Conservation (phyloP, 495 filamentous ascomycete genomes). For the Hypoxylon intermedium region DNA sequence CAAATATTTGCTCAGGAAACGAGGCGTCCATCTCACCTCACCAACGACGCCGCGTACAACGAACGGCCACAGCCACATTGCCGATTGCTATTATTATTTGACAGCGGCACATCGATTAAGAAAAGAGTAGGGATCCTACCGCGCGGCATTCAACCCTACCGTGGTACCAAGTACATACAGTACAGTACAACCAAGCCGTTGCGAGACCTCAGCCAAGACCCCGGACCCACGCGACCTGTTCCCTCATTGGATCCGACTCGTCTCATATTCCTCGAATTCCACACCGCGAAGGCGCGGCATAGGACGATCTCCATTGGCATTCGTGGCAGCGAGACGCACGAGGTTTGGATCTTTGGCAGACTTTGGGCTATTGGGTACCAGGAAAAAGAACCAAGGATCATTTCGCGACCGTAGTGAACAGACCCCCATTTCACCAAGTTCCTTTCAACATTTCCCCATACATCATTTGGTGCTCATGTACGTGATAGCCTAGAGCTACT, state of each 20-base stretch:
- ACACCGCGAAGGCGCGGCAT: conserved; percentile 27
- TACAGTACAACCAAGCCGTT: conserved; percentile 4
- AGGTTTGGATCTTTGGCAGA: conserved; percentile 5
- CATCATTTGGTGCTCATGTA: conserved; percentile 6
- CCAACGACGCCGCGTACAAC: not conserved
- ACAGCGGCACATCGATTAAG: conserved; percentile 14
- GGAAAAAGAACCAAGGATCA: conserved; percentile 8
- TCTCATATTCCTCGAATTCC: conserved; percentile 23
- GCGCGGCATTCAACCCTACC: conserved; percentile 18
- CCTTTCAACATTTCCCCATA: not conserved
- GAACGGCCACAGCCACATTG: conserved; percentile 17
- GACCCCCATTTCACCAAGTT: not conserved
- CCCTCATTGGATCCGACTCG: conserved; percentile 30
- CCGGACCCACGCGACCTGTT: conserved; percentile 35
- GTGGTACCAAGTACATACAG: conserved; percentile 5
- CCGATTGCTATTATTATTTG: conserved; percentile 16
- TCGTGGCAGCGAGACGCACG: conserved; percentile 26
- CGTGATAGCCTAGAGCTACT: conserved; percentile 6
- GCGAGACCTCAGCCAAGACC: conserved; percentile 34
- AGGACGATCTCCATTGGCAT: conserved; percentile 35
- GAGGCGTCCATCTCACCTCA: not conserved
- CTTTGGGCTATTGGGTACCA: conserved; percentile 17
- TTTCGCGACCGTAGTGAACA: not conserved
- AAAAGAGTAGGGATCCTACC: conserved; percentile 3
- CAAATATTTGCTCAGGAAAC: not conserved